Base-by-base conservation (phyloP, 345 rosid species). In the Lepidium aucheri region DNA sequence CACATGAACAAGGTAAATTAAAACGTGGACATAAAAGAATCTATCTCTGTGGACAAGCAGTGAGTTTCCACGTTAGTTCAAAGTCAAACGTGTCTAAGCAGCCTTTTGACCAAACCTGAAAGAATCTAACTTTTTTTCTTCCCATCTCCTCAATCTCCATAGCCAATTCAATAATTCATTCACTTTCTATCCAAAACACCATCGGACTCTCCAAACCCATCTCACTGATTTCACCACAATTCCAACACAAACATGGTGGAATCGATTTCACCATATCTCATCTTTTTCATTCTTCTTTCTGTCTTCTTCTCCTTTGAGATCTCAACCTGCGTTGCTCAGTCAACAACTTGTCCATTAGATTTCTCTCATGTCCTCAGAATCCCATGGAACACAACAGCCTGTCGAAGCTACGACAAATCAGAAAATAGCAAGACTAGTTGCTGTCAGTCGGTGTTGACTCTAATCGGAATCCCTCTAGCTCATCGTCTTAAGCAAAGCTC, bases 361-460 rank as follows among this genome's bases (percentile, higher is more conserved):
- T 83, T 87, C 67, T 76, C 45, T 40, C 89, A 86, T 60, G 86
- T 86, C 16, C 58, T 70, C 1, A 80, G 60, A 65, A 69, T 90
- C 78, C 93, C 85, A 61, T 90, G 95, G 95, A 82, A 87, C 84
- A 69, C 74, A 5, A 76, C 88, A 0, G 44, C 42, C 40, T 93
- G 97, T 67, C 66, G 7, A 17, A 68, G 61, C 65, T 76, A 60
- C 68, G 26, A 22, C 6, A 63, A 59, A 62, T 68, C 73, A 36
- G 3, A 8, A 36, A 54, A 63, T 42, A 40, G 61, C 34, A 26
- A 30, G 18, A 24, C 13, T 64, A 60, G 67, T 38, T 93, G 97
- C 45, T 93, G 96, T 67, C 60, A 51, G 17, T 56, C 78, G 30
- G 51, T 92, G 3, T 47, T 86, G 7, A 81, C 95, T 43, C 79